Evolutionary conservation across 192 early-diverging fungal genomes (phyloP).

Genomic region (Coemansia sp.): DNA sequence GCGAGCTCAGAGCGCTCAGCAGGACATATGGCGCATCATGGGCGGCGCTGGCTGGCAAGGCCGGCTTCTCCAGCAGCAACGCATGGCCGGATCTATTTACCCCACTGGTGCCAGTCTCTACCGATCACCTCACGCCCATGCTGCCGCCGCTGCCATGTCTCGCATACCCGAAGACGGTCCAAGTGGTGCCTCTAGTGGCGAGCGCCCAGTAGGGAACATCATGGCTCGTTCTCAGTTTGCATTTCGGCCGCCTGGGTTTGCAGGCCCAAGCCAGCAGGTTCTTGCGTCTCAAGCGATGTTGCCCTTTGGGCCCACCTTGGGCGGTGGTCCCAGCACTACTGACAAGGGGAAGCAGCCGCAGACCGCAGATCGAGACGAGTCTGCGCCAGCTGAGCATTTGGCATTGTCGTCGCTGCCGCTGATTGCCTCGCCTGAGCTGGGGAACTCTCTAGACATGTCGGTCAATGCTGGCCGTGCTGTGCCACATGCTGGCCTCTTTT

Average conservation of each 20-base stretch:
- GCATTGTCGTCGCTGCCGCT: conserved; percentile 43
- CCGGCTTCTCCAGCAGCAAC: conserved; percentile 47
- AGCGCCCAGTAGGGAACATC: background rate
- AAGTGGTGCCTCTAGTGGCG: background rate
- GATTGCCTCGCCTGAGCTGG: conserved; percentile 40
- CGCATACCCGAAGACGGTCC: conserved; percentile 12
- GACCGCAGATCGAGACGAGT: background rate
- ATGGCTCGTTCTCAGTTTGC: conserved; percentile 38
- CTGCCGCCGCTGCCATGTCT: conserved; percentile 2
- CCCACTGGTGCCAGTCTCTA: conserved; percentile 51
- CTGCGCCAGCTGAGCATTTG: conserved; percentile 15
- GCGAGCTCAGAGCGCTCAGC: conserved; percentile 52
- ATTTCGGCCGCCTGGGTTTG: conserved; percentile 41
- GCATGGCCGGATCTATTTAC: conserved; percentile 48
- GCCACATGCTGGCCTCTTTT: conserved; percentile 23
- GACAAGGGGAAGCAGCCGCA: conserved; percentile 14
- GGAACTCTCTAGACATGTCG: conserved; percentile 13
- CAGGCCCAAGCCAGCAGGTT: conserved; percentile 4
- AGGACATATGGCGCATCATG: conserved; percentile 48
- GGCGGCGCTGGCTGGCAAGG: conserved; percentile 44
- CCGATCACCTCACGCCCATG: conserved; percentile 1
- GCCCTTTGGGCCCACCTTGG: conserved; percentile 45
- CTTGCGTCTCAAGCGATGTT: conserved; percentile 43
- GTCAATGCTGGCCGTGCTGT: conserved; percentile 2
- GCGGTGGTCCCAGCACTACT: background rate